These are phyloP conservation scores for Flammula alnicola DNA, from an alignment of 1,284 basidiomycete species.

Conservation along the genomic window DNA sequence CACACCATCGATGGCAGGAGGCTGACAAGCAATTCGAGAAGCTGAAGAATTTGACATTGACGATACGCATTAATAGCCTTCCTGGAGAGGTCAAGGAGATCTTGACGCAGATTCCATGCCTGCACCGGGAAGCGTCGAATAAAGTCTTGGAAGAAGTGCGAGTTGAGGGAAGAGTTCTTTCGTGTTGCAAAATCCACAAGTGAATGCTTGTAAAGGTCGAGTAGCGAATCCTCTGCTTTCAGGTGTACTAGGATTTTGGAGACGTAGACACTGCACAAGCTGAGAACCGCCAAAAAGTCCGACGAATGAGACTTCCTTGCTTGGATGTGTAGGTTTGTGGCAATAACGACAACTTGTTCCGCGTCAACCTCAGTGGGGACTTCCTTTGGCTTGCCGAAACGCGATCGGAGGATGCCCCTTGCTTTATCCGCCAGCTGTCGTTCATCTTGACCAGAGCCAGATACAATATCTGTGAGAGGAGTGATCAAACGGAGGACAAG, in stretches of 20 bases:
- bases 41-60: conserved; percentile 73
- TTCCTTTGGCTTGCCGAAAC: conserved; percentile 80
- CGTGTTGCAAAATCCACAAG: conserved; percentile 80
- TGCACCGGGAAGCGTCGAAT: conserved; percentile 68
- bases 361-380: conserved; percentile 56
- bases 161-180: conserved; percentile 80
- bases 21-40: conserved; percentile 71
- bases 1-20: conserved; percentile 61
- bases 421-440: conserved; percentile 88
- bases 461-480: conserved; percentile 79
- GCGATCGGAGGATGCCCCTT: conserved; percentile 73
- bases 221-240: conserved; percentile 47
- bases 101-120: conserved; percentile 71
- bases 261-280: conserved; percentile 76
- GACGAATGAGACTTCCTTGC: conserved; percentile 72
- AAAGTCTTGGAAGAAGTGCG: conserved; percentile 82
- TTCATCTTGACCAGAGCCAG: conserved; percentile 73
- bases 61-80: conserved; percentile 78
- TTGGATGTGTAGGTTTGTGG: conserved; percentile 74
- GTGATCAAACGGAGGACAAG: conserved; percentile 71
- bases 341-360: conserved; percentile 49
- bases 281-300: conserved; percentile 68
- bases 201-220: conserved; percentile 69
- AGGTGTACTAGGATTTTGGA: conserved; percentile 59
- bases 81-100: conserved; percentile 57